Evolutionary conservation across 169 alveolate species (phyloP).

Genomic region (Eimeria acervulina): DNA sequence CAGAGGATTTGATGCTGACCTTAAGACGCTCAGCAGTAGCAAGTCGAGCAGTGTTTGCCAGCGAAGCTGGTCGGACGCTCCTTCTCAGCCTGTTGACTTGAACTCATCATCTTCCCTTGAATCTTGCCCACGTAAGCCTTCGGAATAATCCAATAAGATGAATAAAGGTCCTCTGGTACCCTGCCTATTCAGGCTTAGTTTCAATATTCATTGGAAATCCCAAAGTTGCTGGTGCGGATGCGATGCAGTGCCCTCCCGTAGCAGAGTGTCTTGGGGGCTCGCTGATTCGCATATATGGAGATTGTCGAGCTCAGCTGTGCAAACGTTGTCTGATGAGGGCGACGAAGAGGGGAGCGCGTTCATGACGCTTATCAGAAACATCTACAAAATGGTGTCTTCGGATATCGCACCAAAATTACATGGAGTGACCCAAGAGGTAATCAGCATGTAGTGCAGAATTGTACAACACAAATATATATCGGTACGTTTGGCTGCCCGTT

Average conservation of each 20-base stretch:
- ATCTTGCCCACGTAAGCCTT: not conserved
- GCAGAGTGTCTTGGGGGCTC: not conserved
- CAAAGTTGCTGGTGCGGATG: not conserved
- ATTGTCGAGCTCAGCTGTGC: not conserved
- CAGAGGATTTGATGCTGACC: slow-evolving; percentile 37
- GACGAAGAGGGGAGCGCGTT: not conserved
- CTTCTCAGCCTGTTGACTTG: not conserved
- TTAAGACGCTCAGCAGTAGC: slow-evolving; percentile 5
- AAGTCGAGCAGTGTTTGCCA: not conserved
- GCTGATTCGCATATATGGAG: not conserved
- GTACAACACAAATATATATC: not conserved
- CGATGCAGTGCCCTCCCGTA: slow-evolving; percentile 28
- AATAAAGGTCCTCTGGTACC: not conserved
- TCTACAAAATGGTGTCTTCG: slow-evolving; percentile 39
- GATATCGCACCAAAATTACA: slow-evolving; percentile 37
- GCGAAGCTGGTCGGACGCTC: slow-evolving; percentile 39
- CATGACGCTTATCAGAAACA: slow-evolving; percentile 7
- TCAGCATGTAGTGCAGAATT: not conserved
- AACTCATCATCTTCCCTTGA: slow-evolving; percentile 15
- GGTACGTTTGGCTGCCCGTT: not conserved
- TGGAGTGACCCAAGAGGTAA: slow-evolving; percentile 48
- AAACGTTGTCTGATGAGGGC: not conserved
- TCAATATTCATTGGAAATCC: not conserved
- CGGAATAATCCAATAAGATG: not conserved
- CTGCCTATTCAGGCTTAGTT: not conserved